A percentile compares a stretch with the other conserved stretches of the same genome.
Conservation (phyloP, 192 early-diverging fungal genomes). For the Coemansia sp. region DNA sequence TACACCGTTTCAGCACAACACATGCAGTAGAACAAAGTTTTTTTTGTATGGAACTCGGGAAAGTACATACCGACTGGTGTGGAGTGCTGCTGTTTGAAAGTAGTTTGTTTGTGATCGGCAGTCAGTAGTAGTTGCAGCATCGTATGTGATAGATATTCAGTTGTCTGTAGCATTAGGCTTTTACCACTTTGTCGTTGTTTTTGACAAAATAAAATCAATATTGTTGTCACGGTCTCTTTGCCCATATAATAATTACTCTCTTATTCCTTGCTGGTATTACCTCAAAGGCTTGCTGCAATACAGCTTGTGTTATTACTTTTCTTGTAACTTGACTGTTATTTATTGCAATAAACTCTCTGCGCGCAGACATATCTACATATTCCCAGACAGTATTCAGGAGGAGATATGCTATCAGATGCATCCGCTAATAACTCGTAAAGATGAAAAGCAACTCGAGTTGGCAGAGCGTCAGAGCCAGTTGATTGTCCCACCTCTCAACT, state of each 20-base stretch:
- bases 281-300: background rate
- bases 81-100: background rate
- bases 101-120: background rate
- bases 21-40: background rate
- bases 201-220: background rate
- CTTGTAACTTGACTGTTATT: background rate
- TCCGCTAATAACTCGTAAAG: slow-evolving; percentile 12
- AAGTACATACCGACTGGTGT: background rate
- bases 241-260: background rate
- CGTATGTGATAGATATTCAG: background rate
- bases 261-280: background rate
- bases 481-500: slow-evolving; percentile 90
- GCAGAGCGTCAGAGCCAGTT: slow-evolving; percentile 48
- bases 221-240: background rate
- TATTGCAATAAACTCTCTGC: background rate
- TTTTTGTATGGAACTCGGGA: background rate
- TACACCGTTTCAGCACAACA: background rate
- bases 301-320: background rate
- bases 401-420: background rate
- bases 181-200: background rate
- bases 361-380: background rate
- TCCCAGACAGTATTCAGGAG: background rate
- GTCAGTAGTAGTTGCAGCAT: background rate
- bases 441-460: slow-evolving; percentile 28
- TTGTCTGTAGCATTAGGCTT: background rate